A percentile compares a stretch with the other conserved stretches of the same genome.
phyloP scores from a whole-genome alignment of 2,329 filamentous ascomycete genomes.

The Neurospora sp. region DNA sequence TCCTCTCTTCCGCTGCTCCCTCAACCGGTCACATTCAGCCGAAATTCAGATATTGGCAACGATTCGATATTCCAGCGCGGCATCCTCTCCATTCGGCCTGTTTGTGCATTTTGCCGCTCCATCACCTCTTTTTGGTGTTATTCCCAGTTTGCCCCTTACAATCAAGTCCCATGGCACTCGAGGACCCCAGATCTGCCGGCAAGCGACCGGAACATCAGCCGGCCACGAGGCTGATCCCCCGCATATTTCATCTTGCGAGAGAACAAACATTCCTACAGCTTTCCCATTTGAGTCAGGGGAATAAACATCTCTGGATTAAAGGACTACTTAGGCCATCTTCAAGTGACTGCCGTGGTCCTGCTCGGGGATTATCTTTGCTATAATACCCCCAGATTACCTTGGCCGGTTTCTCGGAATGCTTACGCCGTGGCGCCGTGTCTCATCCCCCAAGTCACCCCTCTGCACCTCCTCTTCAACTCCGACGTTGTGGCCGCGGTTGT shows the following conservation, averaged over 20 bases:
- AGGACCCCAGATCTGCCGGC: constrained; percentile 16
- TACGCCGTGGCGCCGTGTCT: not conserved
- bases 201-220: constrained; percentile 12
- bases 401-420: not conserved
- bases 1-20: constrained; percentile 13
- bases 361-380: not conserved
- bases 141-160: constrained; percentile 7
- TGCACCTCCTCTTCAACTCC: not conserved
- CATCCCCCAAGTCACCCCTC: not conserved
- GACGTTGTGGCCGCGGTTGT: not conserved
- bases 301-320: not conserved
- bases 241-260: not conserved
- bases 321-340: not conserved
- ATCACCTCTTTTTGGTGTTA: constrained; percentile 10
- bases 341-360: not conserved
- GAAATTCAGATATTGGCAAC: constrained; percentile 14
- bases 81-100: constrained; percentile 10
- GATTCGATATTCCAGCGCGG: constrained; percentile 3
- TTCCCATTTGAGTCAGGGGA: not conserved
- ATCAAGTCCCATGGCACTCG: constrained; percentile 1
- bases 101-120: constrained; percentile 17
- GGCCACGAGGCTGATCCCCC: constrained; percentile 11
- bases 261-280: constrained; percentile 3
- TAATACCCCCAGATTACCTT: not conserved
- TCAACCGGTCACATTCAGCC: constrained; percentile 14